Conservation (phyloP, 2,329 filamentous ascomycete genomes). For the Penicillium verrucosum region DNA sequence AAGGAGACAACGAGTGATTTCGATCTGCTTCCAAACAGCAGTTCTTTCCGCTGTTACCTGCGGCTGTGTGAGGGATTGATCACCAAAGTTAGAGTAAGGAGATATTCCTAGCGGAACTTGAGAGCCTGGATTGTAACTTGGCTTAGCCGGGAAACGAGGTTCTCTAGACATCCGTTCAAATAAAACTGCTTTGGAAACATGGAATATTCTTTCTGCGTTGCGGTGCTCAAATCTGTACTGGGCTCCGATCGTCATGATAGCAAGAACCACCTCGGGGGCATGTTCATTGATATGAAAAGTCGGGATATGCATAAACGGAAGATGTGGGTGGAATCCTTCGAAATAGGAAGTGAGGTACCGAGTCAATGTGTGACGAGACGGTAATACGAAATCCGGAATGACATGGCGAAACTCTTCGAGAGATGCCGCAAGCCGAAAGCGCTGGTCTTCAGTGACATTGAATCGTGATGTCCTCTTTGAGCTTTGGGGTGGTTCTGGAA, state of each 20-base stretch:
- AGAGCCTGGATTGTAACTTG: slow-evolving; percentile 11
- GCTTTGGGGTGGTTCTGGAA: slow-evolving; percentile 28
- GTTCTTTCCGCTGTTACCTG: slow-evolving; percentile 12
- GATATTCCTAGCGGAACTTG: slow-evolving; percentile 18
- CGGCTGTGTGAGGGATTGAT: slow-evolving; percentile 11
- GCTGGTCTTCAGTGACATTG: slow-evolving; percentile 31
- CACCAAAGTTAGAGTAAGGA: slow-evolving; percentile 14
- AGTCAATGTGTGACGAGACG: slow-evolving; percentile 65
- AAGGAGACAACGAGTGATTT: slow-evolving; percentile 32
- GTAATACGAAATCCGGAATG: slow-evolving; percentile 57
- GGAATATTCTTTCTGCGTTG: slow-evolving; percentile 40
- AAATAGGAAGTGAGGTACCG: slow-evolving; percentile 69
- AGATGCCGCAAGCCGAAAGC: slow-evolving; percentile 30
- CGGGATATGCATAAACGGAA: slow-evolving; percentile 65
- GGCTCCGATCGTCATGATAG: slow-evolving; percentile 60
- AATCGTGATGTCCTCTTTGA: slow-evolving; percentile 21
- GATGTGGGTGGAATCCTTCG: slow-evolving; percentile 60
- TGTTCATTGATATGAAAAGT: slow-evolving; percentile 62
- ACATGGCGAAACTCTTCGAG: slow-evolving; percentile 31
- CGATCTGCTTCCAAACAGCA: slow-evolving; percentile 24
- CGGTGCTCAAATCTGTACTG: slow-evolving; percentile 50
- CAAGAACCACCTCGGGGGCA: slow-evolving; percentile 65
- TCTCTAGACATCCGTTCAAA: slow-evolving; percentile 54
- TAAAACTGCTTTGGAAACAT: slow-evolving; percentile 61
- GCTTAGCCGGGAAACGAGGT: slow-evolving; percentile 13